Evolutionary conservation across 1,284 basidiomycete species (phyloP).

Genomic region (Cutaneotrichosporon mucoides): DNA sequence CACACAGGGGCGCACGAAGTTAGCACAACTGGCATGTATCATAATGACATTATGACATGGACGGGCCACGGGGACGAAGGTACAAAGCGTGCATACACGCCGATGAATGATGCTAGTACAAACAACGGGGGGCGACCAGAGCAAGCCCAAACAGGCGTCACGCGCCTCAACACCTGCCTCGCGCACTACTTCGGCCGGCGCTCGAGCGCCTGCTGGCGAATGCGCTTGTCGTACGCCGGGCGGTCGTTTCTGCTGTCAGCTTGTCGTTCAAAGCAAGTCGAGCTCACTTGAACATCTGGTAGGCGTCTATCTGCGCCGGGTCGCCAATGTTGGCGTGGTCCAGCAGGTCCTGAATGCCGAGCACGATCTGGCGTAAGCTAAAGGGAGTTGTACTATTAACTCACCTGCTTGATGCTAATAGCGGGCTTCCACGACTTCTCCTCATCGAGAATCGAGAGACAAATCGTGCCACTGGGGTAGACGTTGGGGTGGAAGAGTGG

Average conservation of each 20-base stretch:
- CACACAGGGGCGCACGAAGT: too few relatives aligned
- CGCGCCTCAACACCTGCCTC: not conserved
- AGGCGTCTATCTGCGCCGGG: constrained; percentile 94
- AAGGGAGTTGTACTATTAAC: constrained; percentile 21
- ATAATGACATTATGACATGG: too few relatives aligned
- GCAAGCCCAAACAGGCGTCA: too few relatives aligned
- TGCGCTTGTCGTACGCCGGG: constrained; percentile 75
- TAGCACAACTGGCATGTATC: too few relatives aligned
- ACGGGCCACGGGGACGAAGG: too few relatives aligned
- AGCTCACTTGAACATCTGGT: constrained; percentile 92
- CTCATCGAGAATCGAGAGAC: constrained; percentile 95
- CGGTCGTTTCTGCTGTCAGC: constrained; percentile 70
- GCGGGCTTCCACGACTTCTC: constrained; percentile 99
- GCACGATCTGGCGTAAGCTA: constrained; percentile 64
- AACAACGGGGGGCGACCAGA: too few relatives aligned
- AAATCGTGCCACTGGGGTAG: constrained; percentile 97
- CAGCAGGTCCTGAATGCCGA: constrained; percentile 91
- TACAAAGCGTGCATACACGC: too few relatives aligned
- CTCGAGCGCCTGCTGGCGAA: constrained; percentile 77
- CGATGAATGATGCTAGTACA: too few relatives aligned
- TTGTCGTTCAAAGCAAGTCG: not conserved
- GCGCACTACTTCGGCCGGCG: constrained; percentile 59
- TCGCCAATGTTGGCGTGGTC: constrained; percentile 93
- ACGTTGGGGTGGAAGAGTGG: constrained; percentile 98
- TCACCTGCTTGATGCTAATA: constrained; percentile 96